Evolutionary conservation across 2,329 filamentous ascomycete genomes (phyloP).

Genomic region (Penicillium olsonii): DNA sequence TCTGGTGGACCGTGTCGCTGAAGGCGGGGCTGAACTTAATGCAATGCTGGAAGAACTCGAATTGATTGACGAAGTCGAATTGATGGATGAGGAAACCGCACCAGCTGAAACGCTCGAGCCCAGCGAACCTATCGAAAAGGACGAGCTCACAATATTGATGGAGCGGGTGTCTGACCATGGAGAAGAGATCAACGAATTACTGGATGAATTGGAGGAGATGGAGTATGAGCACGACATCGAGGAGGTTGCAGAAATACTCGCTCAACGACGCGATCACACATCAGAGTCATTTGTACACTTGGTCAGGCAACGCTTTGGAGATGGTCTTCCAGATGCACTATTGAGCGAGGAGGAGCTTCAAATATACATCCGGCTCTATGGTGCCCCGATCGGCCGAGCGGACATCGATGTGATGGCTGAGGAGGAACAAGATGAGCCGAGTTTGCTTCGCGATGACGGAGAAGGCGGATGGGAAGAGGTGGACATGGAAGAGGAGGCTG

Average conservation of each 20-base stretch:
- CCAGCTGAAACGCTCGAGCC: conserved; percentile 15
- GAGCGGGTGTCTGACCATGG: conserved; percentile 41
- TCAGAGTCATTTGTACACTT: conserved; percentile 58
- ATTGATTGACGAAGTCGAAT: conserved; percentile 32
- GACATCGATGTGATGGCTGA: conserved; percentile 28
- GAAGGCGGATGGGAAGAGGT: conserved; percentile 41
- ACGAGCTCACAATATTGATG: conserved; percentile 37
- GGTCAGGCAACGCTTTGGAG: conserved; percentile 73
- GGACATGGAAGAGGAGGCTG: conserved; percentile 22
- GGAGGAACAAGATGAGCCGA: conserved; percentile 31
- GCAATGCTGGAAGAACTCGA: conserved; percentile 38
- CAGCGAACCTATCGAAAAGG: conserved; percentile 23
- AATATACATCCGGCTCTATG: conserved; percentile 80
- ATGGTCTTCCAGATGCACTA: conserved; percentile 71
- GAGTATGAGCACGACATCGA: conserved; percentile 27
- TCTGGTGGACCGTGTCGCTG: conserved; percentile 41
- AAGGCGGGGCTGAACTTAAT: conserved; percentile 37
- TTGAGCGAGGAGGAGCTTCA: conserved; percentile 69
- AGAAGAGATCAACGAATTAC: conserved; percentile 33
- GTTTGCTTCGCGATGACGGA: conserved; percentile 41
- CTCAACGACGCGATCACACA: conserved; percentile 33
- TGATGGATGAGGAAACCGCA: conserved; percentile 29
- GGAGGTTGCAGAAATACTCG: conserved; percentile 25
- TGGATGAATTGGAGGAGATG: conserved; percentile 37
- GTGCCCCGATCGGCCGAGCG: conserved; percentile 59